phyloP scores from a whole-genome alignment of 768 basidiomycete genomes.

The Rhizopogon salebrosus region DNA sequence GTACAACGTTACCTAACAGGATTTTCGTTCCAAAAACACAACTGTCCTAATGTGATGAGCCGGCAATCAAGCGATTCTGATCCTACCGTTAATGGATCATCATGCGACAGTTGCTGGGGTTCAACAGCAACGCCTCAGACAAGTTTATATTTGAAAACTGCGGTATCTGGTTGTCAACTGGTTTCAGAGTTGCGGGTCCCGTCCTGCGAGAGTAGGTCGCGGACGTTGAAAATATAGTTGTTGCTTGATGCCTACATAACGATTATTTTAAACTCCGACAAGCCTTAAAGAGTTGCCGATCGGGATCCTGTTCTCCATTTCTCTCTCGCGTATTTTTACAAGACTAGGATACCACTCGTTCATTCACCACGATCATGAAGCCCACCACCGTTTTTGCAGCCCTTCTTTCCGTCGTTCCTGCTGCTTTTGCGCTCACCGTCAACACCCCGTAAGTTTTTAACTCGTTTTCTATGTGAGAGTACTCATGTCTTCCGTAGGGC shows the following conservation, averaged over 20 bases:
- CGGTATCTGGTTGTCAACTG: not conserved
- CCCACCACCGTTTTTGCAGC: slow-evolving; percentile 24
- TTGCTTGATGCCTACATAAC: not conserved
- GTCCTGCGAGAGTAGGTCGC: not conserved
- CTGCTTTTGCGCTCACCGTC: slow-evolving; percentile 45
- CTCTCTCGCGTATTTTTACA: slow-evolving; percentile 3
- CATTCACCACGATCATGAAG: slow-evolving; percentile 29
- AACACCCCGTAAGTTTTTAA: slow-evolving; percentile 65
- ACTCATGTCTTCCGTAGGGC: slow-evolving; percentile 21
- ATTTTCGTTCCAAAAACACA: not conserved
- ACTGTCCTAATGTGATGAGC: not conserved
- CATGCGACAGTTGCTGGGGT: no score
- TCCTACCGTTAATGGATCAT: no score
- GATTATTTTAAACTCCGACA: slow-evolving; percentile 22
- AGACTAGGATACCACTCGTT: no score
- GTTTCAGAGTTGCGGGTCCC: not conserved
- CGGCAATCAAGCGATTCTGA: not conserved
- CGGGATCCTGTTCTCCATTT: not conserved
- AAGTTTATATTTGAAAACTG: not conserved
- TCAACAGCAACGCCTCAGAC: no score
- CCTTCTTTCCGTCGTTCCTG: slow-evolving; percentile 26
- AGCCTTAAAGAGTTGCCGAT: not conserved
- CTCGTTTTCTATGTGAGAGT: no score
- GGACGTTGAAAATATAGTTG: not conserved
- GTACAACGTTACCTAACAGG: not conserved